These are phyloP conservation scores for Capronia americana DNA, from an alignment of 2,329 filamentous ascomycete genomes.

Conservation along the genomic window DNA sequence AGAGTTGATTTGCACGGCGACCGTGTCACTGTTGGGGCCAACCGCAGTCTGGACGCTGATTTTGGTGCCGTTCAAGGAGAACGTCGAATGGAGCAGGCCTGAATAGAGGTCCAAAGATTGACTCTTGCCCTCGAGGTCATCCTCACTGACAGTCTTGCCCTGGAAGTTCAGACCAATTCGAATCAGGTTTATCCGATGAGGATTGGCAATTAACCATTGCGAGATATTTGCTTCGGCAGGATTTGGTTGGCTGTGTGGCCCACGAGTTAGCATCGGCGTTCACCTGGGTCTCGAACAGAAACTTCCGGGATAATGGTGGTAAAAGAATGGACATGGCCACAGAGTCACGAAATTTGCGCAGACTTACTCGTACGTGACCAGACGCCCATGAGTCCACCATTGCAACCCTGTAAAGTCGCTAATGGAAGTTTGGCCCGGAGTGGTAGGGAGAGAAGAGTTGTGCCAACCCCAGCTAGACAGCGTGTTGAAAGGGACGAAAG, in stretches of 20 bases:
- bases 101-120: slow-evolving; percentile 59
- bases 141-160: slow-evolving; percentile 30
- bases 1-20: slow-evolving; percentile 54
- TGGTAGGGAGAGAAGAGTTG: slow-evolving; percentile 14
- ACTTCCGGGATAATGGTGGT: neutral
- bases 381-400: slow-evolving; percentile 12
- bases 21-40: slow-evolving; percentile 55
- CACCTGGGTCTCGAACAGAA: neutral
- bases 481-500: slow-evolving; percentile 11
- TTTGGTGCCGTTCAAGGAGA: slow-evolving; percentile 49
- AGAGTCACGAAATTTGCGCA: neutral
- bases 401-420: slow-evolving; percentile 16
- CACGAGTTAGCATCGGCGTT: neutral
- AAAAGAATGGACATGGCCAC: neutral
- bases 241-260: neutral
- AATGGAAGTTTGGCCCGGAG: slow-evolving; percentile 12
- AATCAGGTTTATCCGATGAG: slow-evolving; percentile 13
- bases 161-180: slow-evolving; percentile 8
- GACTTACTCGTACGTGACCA: slow-evolving; percentile 7
- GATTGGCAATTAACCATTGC: slow-evolving; percentile 18
- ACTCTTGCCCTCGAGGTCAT: slow-evolving; percentile 49
- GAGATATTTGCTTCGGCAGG: slow-evolving; percentile 11
- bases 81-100: slow-evolving; percentile 54
- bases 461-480: slow-evolving; percentile 13
- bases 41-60: slow-evolving; percentile 55